Percentiles rank a stretch among this genome's conserved stretches.
These are phyloP conservation scores for Miscanthus lutarioriparius DNA, from an alignment of 176 grass and related monocot species.

Conservation along the genomic window DNA sequence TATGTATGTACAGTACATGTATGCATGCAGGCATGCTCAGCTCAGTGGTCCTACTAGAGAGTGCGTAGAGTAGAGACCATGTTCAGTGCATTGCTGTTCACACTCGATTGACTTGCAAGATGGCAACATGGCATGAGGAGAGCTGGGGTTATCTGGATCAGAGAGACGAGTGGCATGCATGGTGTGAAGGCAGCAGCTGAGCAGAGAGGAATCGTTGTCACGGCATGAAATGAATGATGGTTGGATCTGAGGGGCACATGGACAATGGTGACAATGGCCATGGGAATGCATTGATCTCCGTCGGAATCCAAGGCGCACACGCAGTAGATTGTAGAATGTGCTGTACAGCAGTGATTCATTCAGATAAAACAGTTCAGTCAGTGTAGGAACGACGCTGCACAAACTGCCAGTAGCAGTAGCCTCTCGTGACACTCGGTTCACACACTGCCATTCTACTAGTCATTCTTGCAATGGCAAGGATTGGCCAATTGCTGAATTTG, in stretches of 20 bases:
- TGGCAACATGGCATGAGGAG: conserved; percentile 13
- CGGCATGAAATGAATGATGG: background rate
- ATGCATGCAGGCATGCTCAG: background rate
- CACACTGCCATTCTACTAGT: background rate
- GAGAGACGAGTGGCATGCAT: background rate
- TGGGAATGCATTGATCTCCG: background rate
- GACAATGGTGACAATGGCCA: background rate
- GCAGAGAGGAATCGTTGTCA: background rate
- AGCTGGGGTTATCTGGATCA: conserved; percentile 7
- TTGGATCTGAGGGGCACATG: conserved; percentile 17
- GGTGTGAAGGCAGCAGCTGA: conserved; percentile 19
- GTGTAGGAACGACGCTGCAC: background rate
- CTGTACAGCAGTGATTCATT: background rate
- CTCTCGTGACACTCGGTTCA: background rate
- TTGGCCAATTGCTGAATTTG: background rate
- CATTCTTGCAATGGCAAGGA: background rate
- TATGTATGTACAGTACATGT: background rate
- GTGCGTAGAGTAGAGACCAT: background rate
- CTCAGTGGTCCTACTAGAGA: conserved; percentile 17
- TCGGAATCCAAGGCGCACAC: conserved; percentile 12
- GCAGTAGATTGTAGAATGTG: background rate
- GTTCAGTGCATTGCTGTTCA: conserved; percentile 15
- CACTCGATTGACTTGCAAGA: background rate
- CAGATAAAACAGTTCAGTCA: background rate
- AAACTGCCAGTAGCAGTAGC: no score